Evolutionary conservation across 208 protist genomes (phyloP), one percentile per base, ranked within the genome.

Genomic region (Leishmania braziliensis): DNA sequence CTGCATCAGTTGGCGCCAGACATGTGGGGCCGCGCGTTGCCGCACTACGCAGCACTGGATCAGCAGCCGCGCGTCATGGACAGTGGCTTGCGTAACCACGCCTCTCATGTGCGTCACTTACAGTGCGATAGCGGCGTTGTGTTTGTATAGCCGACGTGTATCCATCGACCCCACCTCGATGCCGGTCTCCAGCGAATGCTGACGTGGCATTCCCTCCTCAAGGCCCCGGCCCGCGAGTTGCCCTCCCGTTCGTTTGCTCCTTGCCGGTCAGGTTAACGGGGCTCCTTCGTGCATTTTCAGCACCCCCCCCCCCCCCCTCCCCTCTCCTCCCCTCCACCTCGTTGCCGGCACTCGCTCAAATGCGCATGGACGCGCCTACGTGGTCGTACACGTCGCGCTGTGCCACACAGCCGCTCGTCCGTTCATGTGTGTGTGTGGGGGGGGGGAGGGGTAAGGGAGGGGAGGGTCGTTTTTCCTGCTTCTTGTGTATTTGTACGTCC

Each of bases 1-100:
- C 77, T 90, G 65, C 84, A 88, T 43, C n/a, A 62, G 71, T 58
- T 88, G 36, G 71, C 78, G 8, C 87, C 87, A 9, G 87, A 90
- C 68, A 69, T 90, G 81, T 90, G 78, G 78, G 72, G 69, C 36
- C 81, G 84, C 46, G 71, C 77, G 5, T 56, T 85, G 84, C 87
- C 84, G 39, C 70, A 50, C n/a, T 88, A 84, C 77, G 86, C 86
- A 26, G 84, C 74, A 4, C 9, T 82, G 51, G 83, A 89, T 58
- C 1, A n/a, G 29, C 53, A 71, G 29, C 80, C 83, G 33, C 75
- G 60, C 36, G 79, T 85, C 58, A 84, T 89, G 80, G 86, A 89
- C 50, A 60, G 75, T 63, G 69, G 75, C 4, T 66, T 80, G 54
- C 75, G 65, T 33, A 60, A 26, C 56, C 36, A 51, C 56, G 74